Evolutionary conservation across 1,284 basidiomycete species (phyloP), one percentile per base, ranked within the genome.

Genomic region (Takashimella tepidaria): DNA sequence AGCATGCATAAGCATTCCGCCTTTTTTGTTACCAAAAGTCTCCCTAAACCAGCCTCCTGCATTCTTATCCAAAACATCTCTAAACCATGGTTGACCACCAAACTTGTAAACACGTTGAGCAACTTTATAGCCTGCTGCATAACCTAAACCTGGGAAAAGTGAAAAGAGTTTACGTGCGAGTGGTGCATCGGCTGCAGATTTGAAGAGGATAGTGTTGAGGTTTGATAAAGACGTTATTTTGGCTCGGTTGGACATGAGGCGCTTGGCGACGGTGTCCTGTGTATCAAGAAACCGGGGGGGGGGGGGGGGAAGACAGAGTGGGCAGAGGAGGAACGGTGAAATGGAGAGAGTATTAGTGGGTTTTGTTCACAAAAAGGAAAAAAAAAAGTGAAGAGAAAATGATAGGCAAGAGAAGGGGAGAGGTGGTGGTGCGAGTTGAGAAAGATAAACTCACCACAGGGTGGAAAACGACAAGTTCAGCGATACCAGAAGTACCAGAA

Each of bases 21-120:
- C 95, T 70, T 88, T 89, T 61, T 92, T 85, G 77, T 96, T 91
- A n/a, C 95, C 95, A 73, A 98, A 96, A 0, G 82, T 76, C 65
- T 82, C 84, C 51, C 84, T 87, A 78, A 97, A 98, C 57, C 79
- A 74, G 26, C 81, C 77, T 72, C 88, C 88, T 78, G 85, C 86
- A 73, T 88, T 79, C 66, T 81, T 83, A 64, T 83, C 82, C 70
- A 98, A 85, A 70, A 93, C 75, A 78, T 98, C 92, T 76, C 93
- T 89, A 77, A 97, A 96, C 82, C 87, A 98, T 21, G 96, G 95
- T 77, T 98, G 95, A 1, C 95, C 96, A 57, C 96, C 95, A 67
- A 98, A 98, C 79, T 98, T 98, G 85, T 96, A 96, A 67, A 95
- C 83, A 49, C 91, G 84, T 77, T 96, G 92, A 1, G 89, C 78